Evolutionary conservation across 768 basidiomycete genomes (phyloP), one percentile per base, ranked within the genome.

Genomic region (Lanmaoa pseudosensibilis): DNA sequence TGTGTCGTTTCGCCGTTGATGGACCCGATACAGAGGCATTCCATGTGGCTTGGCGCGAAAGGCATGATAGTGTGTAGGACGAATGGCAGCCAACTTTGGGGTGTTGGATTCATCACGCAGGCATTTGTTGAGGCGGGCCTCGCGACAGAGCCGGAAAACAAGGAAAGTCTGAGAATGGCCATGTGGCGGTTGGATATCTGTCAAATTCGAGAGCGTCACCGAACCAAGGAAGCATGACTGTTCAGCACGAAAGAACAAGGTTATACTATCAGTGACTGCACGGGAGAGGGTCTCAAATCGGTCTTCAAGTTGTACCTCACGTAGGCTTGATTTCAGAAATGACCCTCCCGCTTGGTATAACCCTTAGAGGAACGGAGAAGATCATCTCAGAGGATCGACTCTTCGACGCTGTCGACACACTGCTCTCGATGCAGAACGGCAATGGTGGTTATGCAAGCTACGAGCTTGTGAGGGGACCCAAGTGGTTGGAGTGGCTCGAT

Each of bases 1-100:
- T 99, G 57, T 87, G 83, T 49, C 86, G 94, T 33, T 85, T 77
- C 46, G 77, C 84, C 52, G 82, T 75, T 21, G 94, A 98, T 57
- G 96, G 96, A 1, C 74, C 81, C 0, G 87, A 91, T 36, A 86
- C 84, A 63, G 81, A 86, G 19, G 88, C 87, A 1, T 93, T 98
- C 98, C 74, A 85, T 98, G 84, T 99, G 96, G 96, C 74, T 97
- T 49, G 83, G 87, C 0, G 73, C 77, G 16, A 89, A 96, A 56
- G 97, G 97, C 7, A 86, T 99, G 86, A 87, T 92, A 85, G 91
- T 95, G 87, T 86, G 85, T 63, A 95, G 96, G 21, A 98, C 95
- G 54, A 97, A 97, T 66, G 95, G 95, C 34, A 88, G 85, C 65
- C 94, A 96, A 74, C 78, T 97, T 8, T 98, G 96, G 97, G 97